Conservation (phyloP, 345 rosid species). For the Iberis pinnata region DNA sequence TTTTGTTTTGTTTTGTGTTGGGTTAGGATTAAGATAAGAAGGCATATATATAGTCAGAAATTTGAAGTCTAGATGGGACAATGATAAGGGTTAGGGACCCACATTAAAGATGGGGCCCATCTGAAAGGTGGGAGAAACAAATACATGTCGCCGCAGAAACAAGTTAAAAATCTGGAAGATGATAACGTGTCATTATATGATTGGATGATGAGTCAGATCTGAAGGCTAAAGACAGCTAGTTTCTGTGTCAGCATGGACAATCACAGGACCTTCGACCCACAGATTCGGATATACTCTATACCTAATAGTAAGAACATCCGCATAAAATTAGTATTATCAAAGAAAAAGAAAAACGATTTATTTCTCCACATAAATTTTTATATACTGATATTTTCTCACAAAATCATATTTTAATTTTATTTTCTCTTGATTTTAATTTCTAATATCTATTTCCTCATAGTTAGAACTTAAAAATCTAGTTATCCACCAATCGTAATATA, state of each 20-base stretch:
- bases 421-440: too few relatives aligned
- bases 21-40: neutral
- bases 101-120: too few relatives aligned
- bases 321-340: too few relatives aligned
- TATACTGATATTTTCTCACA: too few relatives aligned
- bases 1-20: neutral
- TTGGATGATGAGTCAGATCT: constrained; percentile 13
- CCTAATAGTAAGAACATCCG: constrained; percentile 2
- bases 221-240: constrained; percentile 33
- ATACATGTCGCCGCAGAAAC: constrained; percentile 58
- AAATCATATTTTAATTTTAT: too few relatives aligned
- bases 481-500: too few relatives aligned
- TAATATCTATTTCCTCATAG: too few relatives aligned
- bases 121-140: constrained; percentile 32
- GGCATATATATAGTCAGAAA: constrained; percentile 24
- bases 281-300: constrained; percentile 47
- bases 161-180: constrained; percentile 7
- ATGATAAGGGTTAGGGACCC: neutral
- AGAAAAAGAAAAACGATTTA: too few relatives aligned
- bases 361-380: too few relatives aligned
- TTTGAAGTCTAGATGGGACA: constrained; percentile 4
- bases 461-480: too few relatives aligned
- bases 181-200: constrained; percentile 28
- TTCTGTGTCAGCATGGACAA: constrained; percentile 39
- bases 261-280: constrained; percentile 12